These are phyloP conservation scores for Macroventuria anomochaeta DNA, from an alignment of 2,329 filamentous ascomycete genomes.

Conservation along the genomic window DNA sequence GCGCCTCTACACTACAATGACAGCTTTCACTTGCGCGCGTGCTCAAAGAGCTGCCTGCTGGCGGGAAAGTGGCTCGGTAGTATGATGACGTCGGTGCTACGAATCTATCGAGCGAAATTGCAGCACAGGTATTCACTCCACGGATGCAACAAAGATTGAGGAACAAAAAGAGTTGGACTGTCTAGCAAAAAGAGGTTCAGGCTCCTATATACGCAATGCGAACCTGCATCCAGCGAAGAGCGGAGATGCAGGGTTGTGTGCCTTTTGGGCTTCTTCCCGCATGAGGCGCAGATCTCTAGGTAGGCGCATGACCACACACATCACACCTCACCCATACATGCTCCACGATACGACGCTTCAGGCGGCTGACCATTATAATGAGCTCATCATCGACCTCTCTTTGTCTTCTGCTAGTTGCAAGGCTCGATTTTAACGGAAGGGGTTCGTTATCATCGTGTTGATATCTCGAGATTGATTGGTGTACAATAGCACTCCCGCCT, in stretches of 20 bases:
- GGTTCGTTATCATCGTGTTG: conserved; percentile 13
- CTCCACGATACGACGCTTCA: conserved; percentile 21
- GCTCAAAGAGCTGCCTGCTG: conserved; percentile 5
- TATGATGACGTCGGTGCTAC: conserved; percentile 8
- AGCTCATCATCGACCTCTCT: conserved; percentile 7
- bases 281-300: conserved; percentile 24
- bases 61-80: conserved; percentile 3
- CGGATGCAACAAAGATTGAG: not conserved
- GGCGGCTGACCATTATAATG: conserved; percentile 14
- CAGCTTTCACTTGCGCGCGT: conserved; percentile 7
- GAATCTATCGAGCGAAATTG: conserved; percentile 4
- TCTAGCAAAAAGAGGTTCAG: not conserved
- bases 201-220: conserved; percentile 26
- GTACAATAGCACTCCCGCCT: conserved; percentile 7
- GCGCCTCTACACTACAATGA: not conserved
- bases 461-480: conserved; percentile 8
- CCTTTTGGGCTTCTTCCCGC: conserved; percentile 12
- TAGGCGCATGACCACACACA: conserved; percentile 31
- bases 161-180: not conserved
- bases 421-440: not conserved
- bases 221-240: conserved; percentile 20
- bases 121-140: not conserved
- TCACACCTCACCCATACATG: conserved; percentile 13
- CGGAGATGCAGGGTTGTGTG: conserved; percentile 25
- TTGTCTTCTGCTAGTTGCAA: not conserved